These are phyloP conservation scores for Fusarium oligoseptatum DNA, from an alignment of 2,329 filamentous ascomycete species.

Conservation along the genomic window DNA sequence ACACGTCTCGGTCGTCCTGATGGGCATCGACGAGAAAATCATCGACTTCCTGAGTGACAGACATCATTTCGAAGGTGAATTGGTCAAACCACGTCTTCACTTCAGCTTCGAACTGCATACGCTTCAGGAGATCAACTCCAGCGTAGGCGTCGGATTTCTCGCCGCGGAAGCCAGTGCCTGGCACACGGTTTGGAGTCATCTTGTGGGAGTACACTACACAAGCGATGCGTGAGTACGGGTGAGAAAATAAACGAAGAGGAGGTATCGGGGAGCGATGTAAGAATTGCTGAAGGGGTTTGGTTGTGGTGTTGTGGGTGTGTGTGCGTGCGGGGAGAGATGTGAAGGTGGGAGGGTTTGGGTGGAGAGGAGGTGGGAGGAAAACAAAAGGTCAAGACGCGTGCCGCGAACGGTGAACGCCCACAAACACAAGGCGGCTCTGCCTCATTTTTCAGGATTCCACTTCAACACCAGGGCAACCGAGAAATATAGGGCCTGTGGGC, in stretches of 20 bases:
- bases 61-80: too few species aligned
- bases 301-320: not conserved
- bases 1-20: too few species aligned
- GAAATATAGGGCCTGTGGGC: not conserved
- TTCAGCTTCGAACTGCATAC: too few species aligned
- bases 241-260: not conserved
- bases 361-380: not conserved
- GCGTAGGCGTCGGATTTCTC: too few species aligned
- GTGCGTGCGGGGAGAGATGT: not conserved
- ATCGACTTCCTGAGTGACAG: too few species aligned
- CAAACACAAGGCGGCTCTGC: not conserved
- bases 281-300: not conserved
- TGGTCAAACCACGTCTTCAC: too few species aligned
- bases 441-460: not conserved
- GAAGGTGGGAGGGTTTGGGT: not conserved
- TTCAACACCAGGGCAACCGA: not conserved
- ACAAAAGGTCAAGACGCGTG: constrained; percentile 5
- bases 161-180: too few species aligned
- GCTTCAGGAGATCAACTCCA: too few species aligned
- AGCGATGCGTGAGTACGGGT: not conserved
- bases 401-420: constrained; percentile 3
- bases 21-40: too few species aligned
- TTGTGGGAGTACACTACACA: not conserved
- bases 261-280: not conserved
- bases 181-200: not conserved